These are phyloP conservation scores for Clathrospora elynae DNA, from an alignment of 2,329 filamentous ascomycete species.

Conservation along the genomic window DNA sequence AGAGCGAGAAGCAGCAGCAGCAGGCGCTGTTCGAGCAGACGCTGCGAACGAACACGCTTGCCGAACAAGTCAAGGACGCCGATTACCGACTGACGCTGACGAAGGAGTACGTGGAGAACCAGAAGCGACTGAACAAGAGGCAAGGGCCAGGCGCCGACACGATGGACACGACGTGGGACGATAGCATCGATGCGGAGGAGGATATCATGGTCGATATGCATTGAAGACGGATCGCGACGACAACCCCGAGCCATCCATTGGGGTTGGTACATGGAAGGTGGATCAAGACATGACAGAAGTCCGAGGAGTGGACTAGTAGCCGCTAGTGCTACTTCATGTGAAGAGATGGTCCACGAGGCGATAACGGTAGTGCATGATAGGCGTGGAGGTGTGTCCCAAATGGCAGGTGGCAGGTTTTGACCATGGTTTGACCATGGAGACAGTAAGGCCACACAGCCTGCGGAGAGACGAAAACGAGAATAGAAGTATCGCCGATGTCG, in stretches of 20 bases:
- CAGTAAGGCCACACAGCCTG: background rate
- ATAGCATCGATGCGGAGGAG: constrained; percentile 43
- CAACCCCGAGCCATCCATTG: background rate
- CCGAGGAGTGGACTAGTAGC: constrained; percentile 1
- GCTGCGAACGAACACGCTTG: constrained; percentile 56
- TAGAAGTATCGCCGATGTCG: background rate
- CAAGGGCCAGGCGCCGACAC: constrained; percentile 38
- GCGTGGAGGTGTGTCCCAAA: constrained; percentile 19
- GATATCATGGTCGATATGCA: constrained; percentile 49
- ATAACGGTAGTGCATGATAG: constrained; percentile 41
- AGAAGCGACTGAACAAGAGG: constrained; percentile 56
- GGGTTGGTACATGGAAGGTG: background rate
- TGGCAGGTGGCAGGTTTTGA: constrained; percentile 7
- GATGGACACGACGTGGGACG: constrained; percentile 48
- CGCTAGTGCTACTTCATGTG: constrained; percentile 10
- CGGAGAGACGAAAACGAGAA: background rate
- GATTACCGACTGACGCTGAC: constrained; percentile 62
- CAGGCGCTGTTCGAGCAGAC: constrained; percentile 57
- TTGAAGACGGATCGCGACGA: constrained; percentile 12
- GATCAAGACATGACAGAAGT: background rate
- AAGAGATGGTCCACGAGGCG: constrained; percentile 26
- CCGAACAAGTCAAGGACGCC: constrained; percentile 58
- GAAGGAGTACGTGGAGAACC: constrained; percentile 62
- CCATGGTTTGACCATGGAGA: constrained; percentile 16
- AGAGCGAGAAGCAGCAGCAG: constrained; percentile 48